Evolutionary conservation across 768 basidiomycete genomes (phyloP).

Genomic region (Artomyces pyxidatus): DNA sequence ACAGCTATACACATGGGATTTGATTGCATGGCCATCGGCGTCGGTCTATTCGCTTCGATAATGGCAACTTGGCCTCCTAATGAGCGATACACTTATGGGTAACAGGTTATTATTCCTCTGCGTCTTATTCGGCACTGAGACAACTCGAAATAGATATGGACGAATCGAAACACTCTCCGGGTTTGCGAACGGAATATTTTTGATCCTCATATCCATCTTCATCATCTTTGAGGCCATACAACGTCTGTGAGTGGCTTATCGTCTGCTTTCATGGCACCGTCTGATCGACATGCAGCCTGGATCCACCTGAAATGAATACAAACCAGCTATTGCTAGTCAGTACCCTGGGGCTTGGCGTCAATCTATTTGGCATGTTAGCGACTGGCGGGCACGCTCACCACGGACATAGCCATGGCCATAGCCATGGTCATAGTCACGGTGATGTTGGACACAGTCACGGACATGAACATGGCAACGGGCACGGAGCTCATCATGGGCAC

Average conservation of each 20-base stretch:
- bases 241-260: slow-evolving; percentile 52
- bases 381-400: slow-evolving; percentile 94
- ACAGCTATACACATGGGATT: slow-evolving; percentile 99
- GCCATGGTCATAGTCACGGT: background rate
- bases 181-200: slow-evolving; percentile 94
- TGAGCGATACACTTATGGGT: slow-evolving; percentile 94
- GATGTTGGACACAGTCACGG: slow-evolving; percentile 7
- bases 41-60: slow-evolving; percentile 91
- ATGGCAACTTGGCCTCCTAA: slow-evolving; percentile 99
- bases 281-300: slow-evolving; percentile 41
- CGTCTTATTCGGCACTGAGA: slow-evolving; percentile 1
- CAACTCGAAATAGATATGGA: slow-evolving; percentile 54
- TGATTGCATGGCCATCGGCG: slow-evolving; percentile 94
- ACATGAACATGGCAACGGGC: slow-evolving; percentile 17
- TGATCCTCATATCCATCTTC: slow-evolving; percentile 91
- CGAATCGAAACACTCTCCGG: slow-evolving; percentile 96
- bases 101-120: slow-evolving; percentile 17
- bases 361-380: slow-evolving; percentile 97
- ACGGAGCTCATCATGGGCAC: slow-evolving; percentile 24
- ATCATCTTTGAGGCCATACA: slow-evolving; percentile 98
- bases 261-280: background rate
- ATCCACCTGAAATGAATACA: slow-evolving; percentile 98
- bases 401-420: slow-evolving; percentile 12
- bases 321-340: slow-evolving; percentile 87
- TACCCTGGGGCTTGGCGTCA: slow-evolving; percentile 82